phyloP scores from a whole-genome alignment of 352 stramenopile genomes.

The Phytophthora lateralis region DNA sequence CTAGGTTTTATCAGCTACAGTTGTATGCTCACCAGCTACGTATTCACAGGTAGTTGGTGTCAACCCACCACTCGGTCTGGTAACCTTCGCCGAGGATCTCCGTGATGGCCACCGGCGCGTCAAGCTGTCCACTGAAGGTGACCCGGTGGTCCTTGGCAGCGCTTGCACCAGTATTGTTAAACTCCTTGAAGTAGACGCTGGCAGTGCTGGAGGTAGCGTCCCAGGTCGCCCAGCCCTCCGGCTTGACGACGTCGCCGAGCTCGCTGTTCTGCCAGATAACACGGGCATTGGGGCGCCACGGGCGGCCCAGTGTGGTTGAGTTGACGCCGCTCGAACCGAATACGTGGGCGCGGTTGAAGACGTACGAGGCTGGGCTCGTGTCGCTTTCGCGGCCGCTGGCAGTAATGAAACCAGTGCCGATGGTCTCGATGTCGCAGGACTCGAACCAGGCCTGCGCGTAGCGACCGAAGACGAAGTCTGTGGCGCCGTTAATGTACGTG shows the following conservation, averaged over 20 bases:
- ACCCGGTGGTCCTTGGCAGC: conserved; percentile 14
- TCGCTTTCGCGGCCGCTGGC: conserved; percentile 27
- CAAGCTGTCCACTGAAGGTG: conserved; percentile 27
- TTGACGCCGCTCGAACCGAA: conserved; percentile 22
- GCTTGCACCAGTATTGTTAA: conserved; percentile 23
- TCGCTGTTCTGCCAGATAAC: conserved; percentile 32
- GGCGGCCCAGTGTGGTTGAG: conserved; percentile 21
- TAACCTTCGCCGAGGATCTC: conserved; percentile 25
- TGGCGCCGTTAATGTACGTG: conserved; percentile 32
- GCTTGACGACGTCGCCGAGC: conserved; percentile 29
- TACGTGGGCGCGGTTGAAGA: conserved; percentile 32
- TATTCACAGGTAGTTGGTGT: conserved; percentile 27
- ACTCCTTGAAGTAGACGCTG: conserved; percentile 28
- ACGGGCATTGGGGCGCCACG: conserved; percentile 22
- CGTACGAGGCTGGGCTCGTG: conserved; percentile 18
- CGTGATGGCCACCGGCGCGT: conserved; percentile 20
- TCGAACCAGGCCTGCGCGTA: conserved; percentile 31
- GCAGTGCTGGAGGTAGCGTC: conserved; percentile 25
- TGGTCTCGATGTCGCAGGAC: conserved; percentile 32
- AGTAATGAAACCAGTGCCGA: conserved; percentile 32
- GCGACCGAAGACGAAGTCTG: conserved; percentile 32
- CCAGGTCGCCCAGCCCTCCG: conserved; percentile 25
- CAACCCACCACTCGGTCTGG: conserved; percentile 26
- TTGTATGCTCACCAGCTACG: conserved; percentile 3
- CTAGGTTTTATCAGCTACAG: not conserved